phyloP scores from a whole-genome alignment of 768 basidiomycete species.

The Podaxis sp. region DNA sequence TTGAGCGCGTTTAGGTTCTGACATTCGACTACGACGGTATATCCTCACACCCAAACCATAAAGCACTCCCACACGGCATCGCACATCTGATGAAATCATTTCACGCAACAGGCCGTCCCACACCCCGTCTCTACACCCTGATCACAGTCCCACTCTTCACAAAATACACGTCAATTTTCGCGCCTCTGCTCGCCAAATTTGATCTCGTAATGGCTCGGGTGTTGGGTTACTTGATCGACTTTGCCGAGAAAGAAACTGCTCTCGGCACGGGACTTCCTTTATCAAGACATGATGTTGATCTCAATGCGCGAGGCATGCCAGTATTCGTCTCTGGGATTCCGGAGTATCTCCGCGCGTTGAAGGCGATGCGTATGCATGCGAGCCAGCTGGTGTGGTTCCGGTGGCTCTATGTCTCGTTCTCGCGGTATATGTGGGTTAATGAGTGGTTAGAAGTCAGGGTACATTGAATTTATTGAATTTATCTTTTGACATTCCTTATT shows the following conservation, averaged over 20 bases:
- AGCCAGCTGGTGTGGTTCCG: slow-evolving; percentile 90
- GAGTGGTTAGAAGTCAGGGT: slow-evolving; percentile 61
- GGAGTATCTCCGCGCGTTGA: slow-evolving; percentile 55
- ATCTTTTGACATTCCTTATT: too few relatives aligned
- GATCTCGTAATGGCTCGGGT: slow-evolving; percentile 27
- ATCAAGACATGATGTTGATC: not conserved
- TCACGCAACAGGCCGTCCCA: slow-evolving; percentile 21
- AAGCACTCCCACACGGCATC: slow-evolving; percentile 61
- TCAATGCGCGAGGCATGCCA: slow-evolving; percentile 22
- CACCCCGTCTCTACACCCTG: slow-evolving; percentile 55
- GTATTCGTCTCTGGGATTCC: slow-evolving; percentile 57
- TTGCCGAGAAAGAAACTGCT: slow-evolving; percentile 20
- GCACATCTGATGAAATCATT: slow-evolving; percentile 38
- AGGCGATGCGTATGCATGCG: slow-evolving; percentile 71
- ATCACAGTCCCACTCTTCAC: slow-evolving; percentile 50
- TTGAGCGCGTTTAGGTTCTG: slow-evolving; percentile 55
- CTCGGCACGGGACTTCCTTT: slow-evolving; percentile 9
- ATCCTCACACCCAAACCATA: slow-evolving; percentile 88
- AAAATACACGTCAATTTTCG: slow-evolving; percentile 67
- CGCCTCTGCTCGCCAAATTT: slow-evolving; percentile 50
- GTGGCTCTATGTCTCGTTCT: slow-evolving; percentile 78
- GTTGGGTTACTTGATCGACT: not conserved
- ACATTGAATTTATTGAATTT: not conserved
- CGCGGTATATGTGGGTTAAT: slow-evolving; percentile 92
- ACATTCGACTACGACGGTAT: slow-evolving; percentile 81